These are phyloP conservation scores for Phalaenopsis hybrid DNA, from an alignment of 116 monocot species.

Conservation along the genomic window DNA sequence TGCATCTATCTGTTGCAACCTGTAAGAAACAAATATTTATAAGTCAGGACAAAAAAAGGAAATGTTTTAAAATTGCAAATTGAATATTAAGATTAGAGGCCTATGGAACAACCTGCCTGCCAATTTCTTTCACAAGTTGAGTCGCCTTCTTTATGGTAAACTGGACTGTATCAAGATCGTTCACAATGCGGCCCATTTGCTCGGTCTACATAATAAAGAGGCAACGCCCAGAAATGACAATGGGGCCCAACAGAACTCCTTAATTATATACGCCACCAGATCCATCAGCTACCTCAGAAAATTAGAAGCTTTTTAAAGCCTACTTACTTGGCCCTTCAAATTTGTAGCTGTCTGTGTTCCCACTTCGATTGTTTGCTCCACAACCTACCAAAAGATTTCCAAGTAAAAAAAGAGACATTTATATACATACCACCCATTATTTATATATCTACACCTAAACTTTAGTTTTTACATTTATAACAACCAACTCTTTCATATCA, in stretches of 20 bases:
- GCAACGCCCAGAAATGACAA: background rate
- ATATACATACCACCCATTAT: no score
- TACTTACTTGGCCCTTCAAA: conserved; percentile 62
- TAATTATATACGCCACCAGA: background rate
- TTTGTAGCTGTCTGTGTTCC: conserved; percentile 70
- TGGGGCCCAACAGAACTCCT: background rate
- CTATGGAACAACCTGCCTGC: conserved; percentile 54
- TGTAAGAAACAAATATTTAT: conserved; percentile 16
- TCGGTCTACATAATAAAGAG: conserved; percentile 58
- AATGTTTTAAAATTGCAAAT: background rate
- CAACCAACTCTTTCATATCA: no score
- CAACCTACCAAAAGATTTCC: conserved; percentile 43
- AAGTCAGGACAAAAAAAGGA: background rate
- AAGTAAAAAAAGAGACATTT: background rate
- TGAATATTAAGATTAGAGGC: background rate
- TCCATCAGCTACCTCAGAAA: background rate
- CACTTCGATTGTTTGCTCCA: conserved; percentile 82
- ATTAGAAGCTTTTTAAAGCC: background rate
- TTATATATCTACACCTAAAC: no score
- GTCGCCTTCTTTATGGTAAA: conserved; percentile 85
- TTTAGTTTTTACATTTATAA: no score
- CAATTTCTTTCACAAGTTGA: conserved; percentile 74
- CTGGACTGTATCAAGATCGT: conserved; percentile 80
- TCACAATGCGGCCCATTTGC: conserved; percentile 84
- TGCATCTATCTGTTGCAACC: conserved; percentile 98